These are phyloP conservation scores for Solanum habrochaites DNA, from an alignment of 257 asterid species.

Conservation along the genomic window DNA sequence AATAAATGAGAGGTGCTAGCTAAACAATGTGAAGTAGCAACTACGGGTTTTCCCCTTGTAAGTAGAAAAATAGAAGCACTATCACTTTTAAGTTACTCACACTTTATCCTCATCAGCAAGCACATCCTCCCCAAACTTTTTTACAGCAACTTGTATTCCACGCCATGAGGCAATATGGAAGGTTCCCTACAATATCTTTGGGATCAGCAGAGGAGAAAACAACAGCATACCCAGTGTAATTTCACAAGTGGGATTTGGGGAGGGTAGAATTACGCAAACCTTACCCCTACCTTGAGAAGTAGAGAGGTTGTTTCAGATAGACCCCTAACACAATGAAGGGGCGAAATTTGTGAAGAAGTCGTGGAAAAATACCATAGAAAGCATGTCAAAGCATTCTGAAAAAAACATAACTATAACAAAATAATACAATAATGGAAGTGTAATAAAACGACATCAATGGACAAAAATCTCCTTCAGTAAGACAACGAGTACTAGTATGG, in stretches of 20 bases:
- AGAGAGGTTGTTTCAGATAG: neutral
- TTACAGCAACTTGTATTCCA: conserved; percentile 88
- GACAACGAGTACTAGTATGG: neutral
- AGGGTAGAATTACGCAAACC: neutral
- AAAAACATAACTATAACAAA: neutral
- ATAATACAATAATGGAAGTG: neutral
- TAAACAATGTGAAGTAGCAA: neutral
- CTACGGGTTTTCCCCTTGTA: neutral
- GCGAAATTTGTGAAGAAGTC: neutral
- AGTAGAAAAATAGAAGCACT: neutral
- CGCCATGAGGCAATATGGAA: conserved; percentile 72
- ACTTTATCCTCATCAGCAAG: conserved; percentile 72
- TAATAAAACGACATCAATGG: neutral
- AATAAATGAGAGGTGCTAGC: neutral
- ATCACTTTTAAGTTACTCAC: conserved; percentile 26
- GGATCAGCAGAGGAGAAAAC: neutral
- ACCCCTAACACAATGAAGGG: too few species aligned
- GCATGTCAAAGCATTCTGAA: neutral
- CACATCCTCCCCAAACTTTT: conserved; percentile 65
- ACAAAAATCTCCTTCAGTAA: neutral
- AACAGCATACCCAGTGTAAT: neutral
- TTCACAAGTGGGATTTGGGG: neutral
- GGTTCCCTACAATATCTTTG: conserved; percentile 47
- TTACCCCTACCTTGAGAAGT: neutral
- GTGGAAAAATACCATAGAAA: neutral